These are phyloP conservation scores for Xylariales sp. DNA, from an alignment of 2,329 filamentous ascomycete species.

Conservation along the genomic window DNA sequence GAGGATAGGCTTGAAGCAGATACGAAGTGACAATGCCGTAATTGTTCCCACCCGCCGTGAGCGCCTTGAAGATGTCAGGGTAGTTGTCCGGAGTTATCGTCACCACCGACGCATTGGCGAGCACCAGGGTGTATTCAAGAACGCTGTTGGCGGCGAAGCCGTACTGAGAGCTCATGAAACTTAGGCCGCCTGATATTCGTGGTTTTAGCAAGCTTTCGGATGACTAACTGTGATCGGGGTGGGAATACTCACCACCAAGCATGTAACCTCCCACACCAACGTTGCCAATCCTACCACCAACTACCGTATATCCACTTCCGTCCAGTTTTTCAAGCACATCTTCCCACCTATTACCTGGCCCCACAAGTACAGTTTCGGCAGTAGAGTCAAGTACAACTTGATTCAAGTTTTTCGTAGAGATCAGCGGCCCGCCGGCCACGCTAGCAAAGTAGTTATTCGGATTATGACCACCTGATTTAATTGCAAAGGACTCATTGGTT, in stretches of 20 bases:
- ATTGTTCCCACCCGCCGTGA: slow-evolving; percentile 54
- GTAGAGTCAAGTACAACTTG: slow-evolving; percentile 31
- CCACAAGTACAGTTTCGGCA: slow-evolving; percentile 35
- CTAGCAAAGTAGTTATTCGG: slow-evolving; percentile 50
- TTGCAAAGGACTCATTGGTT: slow-evolving; percentile 45
- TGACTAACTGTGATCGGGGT: too few relatives aligned
- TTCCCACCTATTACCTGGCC: slow-evolving; percentile 40
- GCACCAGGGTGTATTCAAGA: slow-evolving; percentile 45
- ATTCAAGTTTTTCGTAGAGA: slow-evolving; percentile 42
- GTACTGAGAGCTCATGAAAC: slow-evolving; percentile 45
- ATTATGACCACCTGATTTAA: slow-evolving; percentile 55
- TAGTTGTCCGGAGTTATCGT: slow-evolving; percentile 36
- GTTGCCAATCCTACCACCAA: slow-evolving; percentile 40
- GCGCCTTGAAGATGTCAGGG: slow-evolving; percentile 45
- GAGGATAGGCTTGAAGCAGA: slow-evolving; percentile 34
- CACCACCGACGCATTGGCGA: slow-evolving; percentile 43
- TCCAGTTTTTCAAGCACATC: slow-evolving; percentile 35
- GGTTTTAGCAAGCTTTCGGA: background rate
- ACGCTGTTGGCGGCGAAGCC: slow-evolving; percentile 49
- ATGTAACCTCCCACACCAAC: slow-evolving; percentile 43
- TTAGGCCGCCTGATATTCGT: slow-evolving; percentile 21
- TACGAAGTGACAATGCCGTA: slow-evolving; percentile 48
- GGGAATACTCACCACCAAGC: slow-evolving; percentile 53
- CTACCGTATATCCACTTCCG: slow-evolving; percentile 34
- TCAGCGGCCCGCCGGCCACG: slow-evolving; percentile 41